Percentiles rank a stretch among this genome's conserved stretches.
Evolutionary conservation across 306 rosid genomes (phyloP).

Genomic region (Morella rubra): DNA sequence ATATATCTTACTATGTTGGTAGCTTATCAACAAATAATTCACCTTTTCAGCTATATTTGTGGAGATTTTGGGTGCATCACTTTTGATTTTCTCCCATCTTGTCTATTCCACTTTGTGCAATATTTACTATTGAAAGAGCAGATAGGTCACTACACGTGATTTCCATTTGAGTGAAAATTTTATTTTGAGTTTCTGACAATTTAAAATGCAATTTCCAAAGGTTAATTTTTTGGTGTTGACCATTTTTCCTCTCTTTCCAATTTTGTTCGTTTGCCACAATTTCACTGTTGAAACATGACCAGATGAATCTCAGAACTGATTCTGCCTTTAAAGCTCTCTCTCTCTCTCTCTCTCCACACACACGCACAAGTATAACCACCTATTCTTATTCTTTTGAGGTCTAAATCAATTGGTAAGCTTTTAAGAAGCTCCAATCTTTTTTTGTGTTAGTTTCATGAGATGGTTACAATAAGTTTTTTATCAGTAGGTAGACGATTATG

Average conservation of each 20-base stretch:
- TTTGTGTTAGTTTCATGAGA: neutral
- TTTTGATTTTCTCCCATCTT: neutral
- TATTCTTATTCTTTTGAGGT: neutral
- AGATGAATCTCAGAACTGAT: neutral
- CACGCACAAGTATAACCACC: neutral
- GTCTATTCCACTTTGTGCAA: neutral
- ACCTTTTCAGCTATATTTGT: neutral
- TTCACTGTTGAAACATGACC: neutral
- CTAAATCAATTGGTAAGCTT: neutral
- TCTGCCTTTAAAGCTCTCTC: neutral
- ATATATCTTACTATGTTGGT: neutral
- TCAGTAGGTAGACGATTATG: neutral
- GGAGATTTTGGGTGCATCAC: neutral
- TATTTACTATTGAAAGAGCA: neutral
- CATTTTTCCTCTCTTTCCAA: neutral
- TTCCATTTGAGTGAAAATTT: neutral
- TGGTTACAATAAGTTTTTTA: neutral
- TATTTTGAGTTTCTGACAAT: neutral
- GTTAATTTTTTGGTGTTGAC: neutral
- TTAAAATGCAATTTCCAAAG: constrained; percentile 1
- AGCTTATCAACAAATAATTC: neutral
- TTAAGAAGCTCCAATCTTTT: neutral
- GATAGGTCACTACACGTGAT: neutral
- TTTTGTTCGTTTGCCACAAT: neutral
- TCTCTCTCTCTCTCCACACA: neutral